Conservation (phyloP, 2,329 filamentous ascomycete genomes). For the Calonectria pauciramosa region DNA sequence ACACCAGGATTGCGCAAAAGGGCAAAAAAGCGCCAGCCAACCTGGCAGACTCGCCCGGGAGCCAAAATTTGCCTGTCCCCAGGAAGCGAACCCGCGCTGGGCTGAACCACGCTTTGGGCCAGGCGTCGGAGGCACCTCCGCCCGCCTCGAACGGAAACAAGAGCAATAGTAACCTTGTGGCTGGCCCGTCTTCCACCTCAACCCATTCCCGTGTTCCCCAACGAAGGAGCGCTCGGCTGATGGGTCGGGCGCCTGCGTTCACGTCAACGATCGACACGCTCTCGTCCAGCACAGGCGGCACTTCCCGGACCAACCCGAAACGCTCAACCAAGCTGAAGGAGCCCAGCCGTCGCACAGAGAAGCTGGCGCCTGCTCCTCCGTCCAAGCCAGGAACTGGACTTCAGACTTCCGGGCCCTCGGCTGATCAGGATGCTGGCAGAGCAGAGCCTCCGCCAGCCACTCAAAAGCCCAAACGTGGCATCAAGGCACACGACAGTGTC, state of each 20-base stretch:
- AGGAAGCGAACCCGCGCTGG: conserved; percentile 15
- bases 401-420: not conserved
- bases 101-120: not conserved
- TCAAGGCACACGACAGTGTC: not conserved
- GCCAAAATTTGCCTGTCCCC: not conserved
- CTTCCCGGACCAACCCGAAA: conserved; percentile 11
- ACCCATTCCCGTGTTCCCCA: conserved; percentile 19
- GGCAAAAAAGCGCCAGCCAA: not conserved
- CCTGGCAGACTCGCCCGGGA: not conserved
- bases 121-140: conserved; percentile 10
- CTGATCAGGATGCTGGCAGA: not conserved
- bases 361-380: not conserved
- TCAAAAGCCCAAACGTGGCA: not conserved
- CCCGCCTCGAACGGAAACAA: conserved; percentile 12
- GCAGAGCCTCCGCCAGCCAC: not conserved
- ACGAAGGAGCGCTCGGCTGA: conserved; percentile 34
- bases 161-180: conserved; percentile 22
- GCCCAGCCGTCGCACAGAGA: not conserved
- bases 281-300: not conserved
- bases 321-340: conserved; percentile 7
- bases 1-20: not conserved
- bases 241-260: conserved; percentile 10
- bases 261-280: conserved; percentile 2
- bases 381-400: not conserved
- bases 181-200: conserved; percentile 15